phyloP scores from a whole-genome alignment of 2,329 filamentous ascomycete genomes.

The Curvularia hawaiiensis region DNA sequence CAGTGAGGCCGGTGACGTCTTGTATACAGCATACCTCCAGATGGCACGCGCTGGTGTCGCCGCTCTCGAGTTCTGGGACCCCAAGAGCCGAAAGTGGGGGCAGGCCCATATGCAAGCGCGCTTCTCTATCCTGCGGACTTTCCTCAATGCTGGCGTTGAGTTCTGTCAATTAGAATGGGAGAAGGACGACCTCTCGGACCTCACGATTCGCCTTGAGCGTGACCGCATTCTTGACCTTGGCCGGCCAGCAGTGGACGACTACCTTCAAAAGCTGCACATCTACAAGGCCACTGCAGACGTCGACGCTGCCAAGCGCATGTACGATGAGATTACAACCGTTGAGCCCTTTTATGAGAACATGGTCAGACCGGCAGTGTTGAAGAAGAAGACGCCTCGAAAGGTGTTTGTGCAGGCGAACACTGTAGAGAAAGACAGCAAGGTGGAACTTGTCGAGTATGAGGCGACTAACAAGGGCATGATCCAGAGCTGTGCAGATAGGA shows the following conservation, averaged over 20 bases:
- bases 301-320: constrained; percentile 76
- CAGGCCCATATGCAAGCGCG: constrained; percentile 87
- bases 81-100: constrained; percentile 88
- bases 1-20: constrained; percentile 79
- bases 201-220: constrained; percentile 82
- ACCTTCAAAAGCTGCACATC: constrained; percentile 88
- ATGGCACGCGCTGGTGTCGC: constrained; percentile 94
- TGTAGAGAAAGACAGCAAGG: constrained; percentile 57
- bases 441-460: constrained; percentile 84
- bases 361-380: constrained; percentile 75
- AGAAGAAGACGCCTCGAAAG: constrained; percentile 81
- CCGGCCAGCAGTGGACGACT: constrained; percentile 80
- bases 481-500: constrained; percentile 45
- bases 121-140: constrained; percentile 83
- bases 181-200: constrained; percentile 76
- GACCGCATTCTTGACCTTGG: constrained; percentile 85
- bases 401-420: constrained; percentile 97
- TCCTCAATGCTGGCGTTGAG: constrained; percentile 82
- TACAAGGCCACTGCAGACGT: constrained; percentile 92
- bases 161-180: constrained; percentile 83
- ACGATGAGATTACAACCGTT: constrained; percentile 82
- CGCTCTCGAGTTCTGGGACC: constrained; percentile 93
- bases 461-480: constrained; percentile 75
- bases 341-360: constrained; percentile 84
- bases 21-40: constrained; percentile 85